These are phyloP conservation scores for Lactifluus subvellereus DNA, from an alignment of 768 basidiomycete genomes.

Conservation along the genomic window DNA sequence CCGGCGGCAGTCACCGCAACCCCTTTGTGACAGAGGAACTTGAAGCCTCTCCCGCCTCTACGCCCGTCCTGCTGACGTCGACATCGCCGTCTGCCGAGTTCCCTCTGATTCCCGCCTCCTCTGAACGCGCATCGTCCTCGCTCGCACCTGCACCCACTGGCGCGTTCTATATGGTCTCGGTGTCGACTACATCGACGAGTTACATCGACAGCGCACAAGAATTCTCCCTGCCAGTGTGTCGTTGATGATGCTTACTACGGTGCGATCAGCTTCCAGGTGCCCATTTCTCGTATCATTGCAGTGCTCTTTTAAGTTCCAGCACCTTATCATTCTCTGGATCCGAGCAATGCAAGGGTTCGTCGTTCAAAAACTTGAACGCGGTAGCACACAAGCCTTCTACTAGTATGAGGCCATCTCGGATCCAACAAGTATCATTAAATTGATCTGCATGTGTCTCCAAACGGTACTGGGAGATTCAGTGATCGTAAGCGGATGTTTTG, in stretches of 20 bases:
- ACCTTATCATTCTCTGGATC: not conserved
- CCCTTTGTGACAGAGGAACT: too few relatives aligned
- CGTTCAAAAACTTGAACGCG: not conserved
- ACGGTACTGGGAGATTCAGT: not conserved
- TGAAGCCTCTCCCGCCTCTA: too few relatives aligned
- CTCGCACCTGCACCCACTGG: conserved; percentile 14
- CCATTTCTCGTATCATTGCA: not conserved
- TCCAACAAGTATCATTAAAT: not conserved
- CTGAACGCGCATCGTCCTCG: not conserved
- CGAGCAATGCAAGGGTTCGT: not conserved
- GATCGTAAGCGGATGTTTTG: not conserved
- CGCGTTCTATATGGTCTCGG: conserved; percentile 47
- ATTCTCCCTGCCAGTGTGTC: conserved; percentile 3
- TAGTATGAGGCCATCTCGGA: not conserved
- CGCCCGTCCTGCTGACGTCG: not conserved
- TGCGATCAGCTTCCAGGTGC: not conserved
- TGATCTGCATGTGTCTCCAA: not conserved
- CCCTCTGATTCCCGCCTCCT: too few relatives aligned
- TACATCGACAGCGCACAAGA: conserved; percentile 26
- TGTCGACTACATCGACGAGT: conserved; percentile 57
- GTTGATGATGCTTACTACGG: conserved; percentile 5
- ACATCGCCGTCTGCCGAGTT: too few relatives aligned
- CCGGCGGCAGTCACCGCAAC: too few relatives aligned
- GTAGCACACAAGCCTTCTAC: not conserved
- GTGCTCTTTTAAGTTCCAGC: not conserved